phyloP scores from a whole-genome alignment of 768 basidiomycete genomes.

The Strobilomyces dryophilus region DNA sequence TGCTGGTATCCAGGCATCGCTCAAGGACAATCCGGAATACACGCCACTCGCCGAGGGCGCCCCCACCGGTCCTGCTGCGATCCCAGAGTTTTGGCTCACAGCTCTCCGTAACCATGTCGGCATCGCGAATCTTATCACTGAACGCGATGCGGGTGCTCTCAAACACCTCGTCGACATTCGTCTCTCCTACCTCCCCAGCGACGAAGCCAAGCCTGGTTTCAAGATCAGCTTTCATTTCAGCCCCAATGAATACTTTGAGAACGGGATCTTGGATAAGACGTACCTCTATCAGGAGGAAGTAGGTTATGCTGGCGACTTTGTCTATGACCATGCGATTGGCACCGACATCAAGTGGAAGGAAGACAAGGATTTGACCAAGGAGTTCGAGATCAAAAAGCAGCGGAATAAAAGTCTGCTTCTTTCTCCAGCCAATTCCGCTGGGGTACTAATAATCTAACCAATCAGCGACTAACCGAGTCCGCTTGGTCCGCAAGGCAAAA shows the following conservation, averaged over 20 bases:
- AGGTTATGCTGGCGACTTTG: slow-evolving; percentile 94
- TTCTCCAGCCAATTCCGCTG: neutral
- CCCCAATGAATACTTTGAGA: slow-evolving; percentile 85
- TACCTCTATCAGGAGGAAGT: slow-evolving; percentile 92
- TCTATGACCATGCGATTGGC: slow-evolving; percentile 92
- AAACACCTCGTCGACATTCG: slow-evolving; percentile 78
- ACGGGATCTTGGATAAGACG: slow-evolving; percentile 82
- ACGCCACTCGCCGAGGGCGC: slow-evolving; percentile 53
- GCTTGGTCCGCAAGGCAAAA: slow-evolving; percentile 78
- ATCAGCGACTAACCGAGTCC: slow-evolving; percentile 78
- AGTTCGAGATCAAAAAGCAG: slow-evolving; percentile 98
- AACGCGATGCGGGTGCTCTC: slow-evolving; percentile 85
- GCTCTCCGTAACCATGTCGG: slow-evolving; percentile 89
- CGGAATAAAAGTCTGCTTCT: slow-evolving; percentile 84
- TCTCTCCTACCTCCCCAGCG: slow-evolving; percentile 67
- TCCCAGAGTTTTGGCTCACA: slow-evolving; percentile 98
- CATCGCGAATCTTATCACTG: slow-evolving; percentile 85
- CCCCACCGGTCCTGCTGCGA: slow-evolving; percentile 39
- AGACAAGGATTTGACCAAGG: slow-evolving; percentile 96
- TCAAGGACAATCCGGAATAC: slow-evolving; percentile 75
- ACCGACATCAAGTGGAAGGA: slow-evolving; percentile 96
- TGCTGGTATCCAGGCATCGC: slow-evolving; percentile 66
- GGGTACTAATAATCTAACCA: slow-evolving; percentile 1
- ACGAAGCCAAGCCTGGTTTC: slow-evolving; percentile 82
- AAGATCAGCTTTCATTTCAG: slow-evolving; percentile 81